Evolutionary conservation across 1,139 yeast genomes (phyloP).

Genomic region (Schizosaccharomyces versatilis): DNA sequence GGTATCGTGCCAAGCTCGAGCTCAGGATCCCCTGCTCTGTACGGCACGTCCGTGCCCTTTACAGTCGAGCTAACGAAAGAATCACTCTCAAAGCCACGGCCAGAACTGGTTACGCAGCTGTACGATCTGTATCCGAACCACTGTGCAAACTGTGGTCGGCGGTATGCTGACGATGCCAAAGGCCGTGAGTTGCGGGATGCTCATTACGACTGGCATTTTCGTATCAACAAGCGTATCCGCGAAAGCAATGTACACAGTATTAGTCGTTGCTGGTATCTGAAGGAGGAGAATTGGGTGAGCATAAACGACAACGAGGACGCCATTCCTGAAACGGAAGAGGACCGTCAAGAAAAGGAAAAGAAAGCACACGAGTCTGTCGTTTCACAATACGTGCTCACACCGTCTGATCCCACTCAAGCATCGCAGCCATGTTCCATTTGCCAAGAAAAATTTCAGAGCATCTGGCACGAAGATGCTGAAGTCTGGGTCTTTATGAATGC

Average conservation of each 20-base stretch:
- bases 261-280: conserved; percentile 65
- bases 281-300: conserved; percentile 23
- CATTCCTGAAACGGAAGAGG: conserved; percentile 10
- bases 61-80: conserved; percentile 3
- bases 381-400: conserved; percentile 28
- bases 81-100: conserved; percentile 15
- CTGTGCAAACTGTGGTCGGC: conserved; percentile 74
- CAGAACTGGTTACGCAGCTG: conserved; percentile 21
- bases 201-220: conserved; percentile 91
- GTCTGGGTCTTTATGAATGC: conserved; percentile 94
- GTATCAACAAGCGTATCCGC: conserved; percentile 61
- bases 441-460: conserved; percentile 56
- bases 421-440: conserved; percentile 66
- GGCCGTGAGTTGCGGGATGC: conserved; percentile 33
- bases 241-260: conserved; percentile 29
- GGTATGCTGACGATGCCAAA: conserved; percentile 43
- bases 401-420: conserved; percentile 44
- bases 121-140: conserved; percentile 50
- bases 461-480: conserved; percentile 71
- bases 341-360: conserved; percentile 7
- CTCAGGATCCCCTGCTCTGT: neutral
- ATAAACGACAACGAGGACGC: conserved; percentile 14
- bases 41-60: neutral
- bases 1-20: neutral
- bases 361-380: conserved; percentile 5